phyloP scores from a whole-genome alignment of 1,139 yeast species.

The Diutina rugosa region DNA sequence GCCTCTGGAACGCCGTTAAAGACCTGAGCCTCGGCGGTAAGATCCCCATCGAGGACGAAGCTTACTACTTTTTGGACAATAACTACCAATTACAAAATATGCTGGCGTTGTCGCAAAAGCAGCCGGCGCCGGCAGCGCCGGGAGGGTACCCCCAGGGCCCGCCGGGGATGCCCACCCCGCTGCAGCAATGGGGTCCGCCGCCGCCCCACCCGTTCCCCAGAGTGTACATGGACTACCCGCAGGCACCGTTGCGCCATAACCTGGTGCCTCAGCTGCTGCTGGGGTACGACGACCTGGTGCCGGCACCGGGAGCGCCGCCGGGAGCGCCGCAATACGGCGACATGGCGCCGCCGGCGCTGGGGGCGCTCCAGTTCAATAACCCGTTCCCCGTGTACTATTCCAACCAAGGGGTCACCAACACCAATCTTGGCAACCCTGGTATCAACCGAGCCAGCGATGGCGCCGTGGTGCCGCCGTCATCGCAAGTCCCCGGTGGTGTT shows the following conservation, averaged over 20 bases:
- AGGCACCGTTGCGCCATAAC: background rate
- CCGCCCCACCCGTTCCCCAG: background rate
- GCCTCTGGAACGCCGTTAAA: slow-evolving; percentile 47
- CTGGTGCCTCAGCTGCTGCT: background rate
- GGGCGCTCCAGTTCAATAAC: background rate
- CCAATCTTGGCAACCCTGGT: background rate
- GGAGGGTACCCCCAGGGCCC: background rate
- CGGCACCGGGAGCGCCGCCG: background rate
- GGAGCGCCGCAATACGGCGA: background rate
- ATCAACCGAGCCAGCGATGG: background rate
- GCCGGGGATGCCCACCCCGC: background rate
- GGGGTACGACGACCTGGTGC: background rate
- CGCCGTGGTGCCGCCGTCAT: background rate
- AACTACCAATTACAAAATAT: slow-evolving; percentile 32
- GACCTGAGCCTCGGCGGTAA: slow-evolving; percentile 50
- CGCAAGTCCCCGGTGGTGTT: background rate
- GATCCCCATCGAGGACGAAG: slow-evolving; percentile 37
- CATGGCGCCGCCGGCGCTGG: background rate
- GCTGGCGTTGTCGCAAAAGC: slow-evolving; percentile 7
- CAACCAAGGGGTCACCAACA: background rate
- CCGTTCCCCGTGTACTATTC: slow-evolving; percentile 1
- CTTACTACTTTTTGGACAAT: slow-evolving; percentile 36
- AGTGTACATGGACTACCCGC: background rate
- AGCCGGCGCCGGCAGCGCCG: background rate
- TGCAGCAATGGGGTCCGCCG: background rate